These are phyloP conservation scores for Polytolypa hystricis DNA, from an alignment of 2,329 filamentous ascomycete genomes.

Conservation along the genomic window DNA sequence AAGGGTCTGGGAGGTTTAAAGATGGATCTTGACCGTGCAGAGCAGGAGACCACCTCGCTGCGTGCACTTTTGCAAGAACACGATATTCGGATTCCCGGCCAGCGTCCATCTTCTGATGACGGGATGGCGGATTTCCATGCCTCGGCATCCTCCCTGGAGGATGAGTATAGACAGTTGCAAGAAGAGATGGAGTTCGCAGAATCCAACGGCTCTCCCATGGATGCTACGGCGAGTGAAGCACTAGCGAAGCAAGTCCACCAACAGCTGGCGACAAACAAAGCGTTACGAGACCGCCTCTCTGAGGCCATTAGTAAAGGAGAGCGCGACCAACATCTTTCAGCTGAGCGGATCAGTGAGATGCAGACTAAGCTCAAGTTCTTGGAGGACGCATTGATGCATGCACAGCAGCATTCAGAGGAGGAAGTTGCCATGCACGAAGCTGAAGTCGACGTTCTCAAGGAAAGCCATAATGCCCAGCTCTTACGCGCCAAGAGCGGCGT, in stretches of 20 bases:
- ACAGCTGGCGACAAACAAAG: constrained; percentile 68
- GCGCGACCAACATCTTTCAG: constrained; percentile 67
- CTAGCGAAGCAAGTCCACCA: constrained; percentile 67
- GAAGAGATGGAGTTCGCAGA: constrained; percentile 53
- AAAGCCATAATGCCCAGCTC: constrained; percentile 66
- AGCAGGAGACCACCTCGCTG: constrained; percentile 82
- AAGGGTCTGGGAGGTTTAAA: constrained; percentile 79
- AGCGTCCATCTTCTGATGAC: constrained; percentile 36
- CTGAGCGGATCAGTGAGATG: constrained; percentile 69
- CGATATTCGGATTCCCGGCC: constrained; percentile 63
- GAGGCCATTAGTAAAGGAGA: constrained; percentile 77
- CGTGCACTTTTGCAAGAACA: constrained; percentile 68
- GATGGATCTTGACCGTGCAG: constrained; percentile 92
- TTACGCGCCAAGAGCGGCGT: constrained; percentile 53
- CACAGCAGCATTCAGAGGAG: constrained; percentile 80
- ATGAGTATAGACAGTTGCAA: constrained; percentile 65
- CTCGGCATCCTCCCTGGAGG: constrained; percentile 60
- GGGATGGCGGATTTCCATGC: constrained; percentile 39
- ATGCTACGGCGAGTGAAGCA: constrained; percentile 25
- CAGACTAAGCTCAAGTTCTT: constrained; percentile 69
- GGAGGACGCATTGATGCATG: constrained; percentile 71
- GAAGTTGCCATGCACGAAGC: constrained; percentile 69
- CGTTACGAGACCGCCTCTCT: constrained; percentile 63
- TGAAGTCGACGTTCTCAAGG: constrained; percentile 63
- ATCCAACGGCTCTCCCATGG: constrained; percentile 36